These are phyloP conservation scores for Diaporthe amygdali DNA, from an alignment of 2,329 filamentous ascomycete species.

Conservation along the genomic window DNA sequence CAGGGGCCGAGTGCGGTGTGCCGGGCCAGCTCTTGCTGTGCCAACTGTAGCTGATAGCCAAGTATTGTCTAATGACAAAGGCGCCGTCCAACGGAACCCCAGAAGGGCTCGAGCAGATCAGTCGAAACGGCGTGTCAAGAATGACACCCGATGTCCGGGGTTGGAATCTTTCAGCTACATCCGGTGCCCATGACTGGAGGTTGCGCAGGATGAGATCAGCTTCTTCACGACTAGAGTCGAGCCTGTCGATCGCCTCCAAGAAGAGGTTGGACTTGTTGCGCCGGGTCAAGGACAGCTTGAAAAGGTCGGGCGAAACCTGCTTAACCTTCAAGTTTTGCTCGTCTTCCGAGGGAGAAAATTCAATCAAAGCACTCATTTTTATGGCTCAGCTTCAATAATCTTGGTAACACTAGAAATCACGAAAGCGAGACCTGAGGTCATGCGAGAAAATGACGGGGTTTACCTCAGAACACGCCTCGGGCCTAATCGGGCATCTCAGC, in stretches of 20 bases:
- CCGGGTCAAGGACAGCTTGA: neutral
- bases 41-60: neutral
- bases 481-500: neutral
- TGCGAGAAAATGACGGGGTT: neutral
- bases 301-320: neutral
- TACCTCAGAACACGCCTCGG: neutral
- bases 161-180: fast-evolving
- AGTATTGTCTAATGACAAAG: neutral
- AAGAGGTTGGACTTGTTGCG: neutral
- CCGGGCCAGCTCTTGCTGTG: neutral
- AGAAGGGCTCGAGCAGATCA: neutral
- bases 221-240: neutral
- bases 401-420: neutral
- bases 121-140: neutral
- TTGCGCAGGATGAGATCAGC: neutral
- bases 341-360: fast-evolving
- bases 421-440: neutral
- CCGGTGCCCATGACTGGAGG: neutral
- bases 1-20: neutral
- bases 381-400: neutral
- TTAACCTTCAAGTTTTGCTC: neutral
- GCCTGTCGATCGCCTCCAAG: neutral
- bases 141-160: neutral
- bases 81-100: neutral
- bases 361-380: neutral